These are phyloP conservation scores for Physcomitrellopsis africana DNA, from an alignment of 225 moss, liverwort and hornwort genomes.

Conservation along the genomic window DNA sequence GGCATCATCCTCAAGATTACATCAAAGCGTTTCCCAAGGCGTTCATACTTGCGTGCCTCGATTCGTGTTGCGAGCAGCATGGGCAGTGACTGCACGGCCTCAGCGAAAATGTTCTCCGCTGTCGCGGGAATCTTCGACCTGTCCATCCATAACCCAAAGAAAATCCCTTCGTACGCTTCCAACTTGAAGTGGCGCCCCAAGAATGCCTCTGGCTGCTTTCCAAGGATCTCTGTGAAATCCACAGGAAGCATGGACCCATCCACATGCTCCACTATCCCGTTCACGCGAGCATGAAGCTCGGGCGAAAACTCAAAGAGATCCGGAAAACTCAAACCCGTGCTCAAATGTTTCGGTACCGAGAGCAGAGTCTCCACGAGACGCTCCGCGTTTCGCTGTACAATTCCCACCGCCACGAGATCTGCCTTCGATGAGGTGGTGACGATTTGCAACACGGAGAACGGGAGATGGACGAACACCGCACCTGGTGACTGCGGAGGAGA, in stretches of 20 bases:
- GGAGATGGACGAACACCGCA: conserved; percentile 69
- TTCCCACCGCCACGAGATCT: conserved; percentile 72
- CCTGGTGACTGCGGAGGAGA: conserved; percentile 87
- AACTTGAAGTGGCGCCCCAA: conserved; percentile 64
- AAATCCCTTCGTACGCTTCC: conserved; percentile 64
- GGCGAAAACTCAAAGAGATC: conserved; percentile 55
- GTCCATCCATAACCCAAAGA: conserved; percentile 77
- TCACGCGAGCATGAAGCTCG: conserved; percentile 47
- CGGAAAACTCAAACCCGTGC: conserved; percentile 32
- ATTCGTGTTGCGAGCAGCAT: conserved; percentile 75
- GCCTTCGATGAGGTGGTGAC: conserved; percentile 74
- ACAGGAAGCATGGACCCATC: conserved; percentile 58
- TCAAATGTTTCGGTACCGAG: conserved; percentile 43
- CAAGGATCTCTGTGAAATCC: conserved; percentile 64
- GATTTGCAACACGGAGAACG: conserved; percentile 69
- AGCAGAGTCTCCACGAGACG: conserved; percentile 66
- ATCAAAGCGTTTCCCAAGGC: conserved; percentile 80
- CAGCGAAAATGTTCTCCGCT: conserved; percentile 67
- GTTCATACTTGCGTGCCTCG: conserved; percentile 79
- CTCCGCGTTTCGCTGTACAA: conserved; percentile 56
- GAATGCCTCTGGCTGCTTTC: conserved; percentile 64
- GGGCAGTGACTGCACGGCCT: conserved; percentile 77
- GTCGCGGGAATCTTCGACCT: conserved; percentile 46
- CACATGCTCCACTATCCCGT: conserved; percentile 53
- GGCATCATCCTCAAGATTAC: conserved; percentile 91